phyloP scores from a whole-genome alignment of 106 monocot species.

The Acorus calamus region DNA sequence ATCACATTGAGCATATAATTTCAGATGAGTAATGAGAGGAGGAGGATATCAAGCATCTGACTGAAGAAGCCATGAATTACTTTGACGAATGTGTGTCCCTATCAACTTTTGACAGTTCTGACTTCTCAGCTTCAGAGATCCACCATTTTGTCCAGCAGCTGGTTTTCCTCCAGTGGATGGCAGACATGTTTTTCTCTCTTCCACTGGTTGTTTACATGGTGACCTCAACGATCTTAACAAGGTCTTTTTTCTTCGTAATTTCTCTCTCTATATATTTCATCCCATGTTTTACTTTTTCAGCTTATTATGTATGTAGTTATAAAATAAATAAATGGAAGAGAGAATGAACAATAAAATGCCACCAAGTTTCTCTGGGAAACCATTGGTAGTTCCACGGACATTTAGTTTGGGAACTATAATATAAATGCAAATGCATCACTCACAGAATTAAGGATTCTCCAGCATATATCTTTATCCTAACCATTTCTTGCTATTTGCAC shows the following conservation, averaged over 20 bases:
- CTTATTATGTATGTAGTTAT: no score
- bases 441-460: no score
- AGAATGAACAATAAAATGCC: no score
- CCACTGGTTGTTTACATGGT: conserved; percentile 1
- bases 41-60: conserved; percentile 43
- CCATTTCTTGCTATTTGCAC: no score
- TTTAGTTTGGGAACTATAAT: no score
- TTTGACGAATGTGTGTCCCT: conserved; percentile 90
- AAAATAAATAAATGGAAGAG: no score
- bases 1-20: neutral
- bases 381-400: no score
- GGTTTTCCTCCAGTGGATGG: conserved; percentile 8
- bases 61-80: conserved; percentile 79
- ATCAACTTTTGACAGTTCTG: conserved; percentile 74
- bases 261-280: no score
- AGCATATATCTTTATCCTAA: no score
- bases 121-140: conserved; percentile 73
- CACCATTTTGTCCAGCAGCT: conserved; percentile 6
- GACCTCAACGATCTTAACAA: conserved; percentile 12
- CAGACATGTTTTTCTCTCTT: conserved; percentile 7
- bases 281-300: no score
- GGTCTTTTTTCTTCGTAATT: conserved; percentile 10
- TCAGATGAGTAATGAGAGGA: conserved; percentile 53
- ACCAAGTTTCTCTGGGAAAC: no score
- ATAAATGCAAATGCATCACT: no score